Conservation (phyloP, 208 protist genomes). For the Trypanosoma theileri region DNA sequence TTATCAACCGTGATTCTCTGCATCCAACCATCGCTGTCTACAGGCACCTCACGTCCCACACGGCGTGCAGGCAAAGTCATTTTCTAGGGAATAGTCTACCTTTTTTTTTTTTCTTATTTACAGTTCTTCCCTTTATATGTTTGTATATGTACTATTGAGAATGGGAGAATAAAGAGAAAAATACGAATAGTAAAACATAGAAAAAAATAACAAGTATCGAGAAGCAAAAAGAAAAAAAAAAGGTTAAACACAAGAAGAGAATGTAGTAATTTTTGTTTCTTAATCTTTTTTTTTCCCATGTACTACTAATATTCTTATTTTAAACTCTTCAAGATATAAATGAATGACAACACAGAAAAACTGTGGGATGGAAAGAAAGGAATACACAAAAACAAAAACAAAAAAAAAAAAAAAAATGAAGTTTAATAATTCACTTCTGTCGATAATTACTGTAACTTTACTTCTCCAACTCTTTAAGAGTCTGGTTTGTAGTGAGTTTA, state of each 20-base stretch:
- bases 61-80: conserved; percentile 1
- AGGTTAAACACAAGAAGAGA: not conserved
- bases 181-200: not conserved
- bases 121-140: not conserved
- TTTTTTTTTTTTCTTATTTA: not conserved
- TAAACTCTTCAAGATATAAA: too few relatives aligned
- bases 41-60: not conserved
- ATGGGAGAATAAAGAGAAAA: too few relatives aligned
- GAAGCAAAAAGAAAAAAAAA: not conserved
- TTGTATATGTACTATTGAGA: not conserved
- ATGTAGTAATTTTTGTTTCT: not conserved
- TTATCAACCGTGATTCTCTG: not conserved
- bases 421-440: not conserved
- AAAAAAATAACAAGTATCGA: not conserved
- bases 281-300: not conserved
- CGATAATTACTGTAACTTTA: conserved; percentile 2
- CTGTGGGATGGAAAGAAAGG: conserved; percentile 14
- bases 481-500: conserved; percentile 15
- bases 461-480: conserved; percentile 5
- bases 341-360: not conserved
- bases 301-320: not conserved
- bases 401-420: conserved; percentile 11
- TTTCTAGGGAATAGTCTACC: not conserved
- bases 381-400: not conserved
- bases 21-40: conserved; percentile 7